Conservation (phyloP, 164 flowering plant species). For the Stephania japonica region DNA sequence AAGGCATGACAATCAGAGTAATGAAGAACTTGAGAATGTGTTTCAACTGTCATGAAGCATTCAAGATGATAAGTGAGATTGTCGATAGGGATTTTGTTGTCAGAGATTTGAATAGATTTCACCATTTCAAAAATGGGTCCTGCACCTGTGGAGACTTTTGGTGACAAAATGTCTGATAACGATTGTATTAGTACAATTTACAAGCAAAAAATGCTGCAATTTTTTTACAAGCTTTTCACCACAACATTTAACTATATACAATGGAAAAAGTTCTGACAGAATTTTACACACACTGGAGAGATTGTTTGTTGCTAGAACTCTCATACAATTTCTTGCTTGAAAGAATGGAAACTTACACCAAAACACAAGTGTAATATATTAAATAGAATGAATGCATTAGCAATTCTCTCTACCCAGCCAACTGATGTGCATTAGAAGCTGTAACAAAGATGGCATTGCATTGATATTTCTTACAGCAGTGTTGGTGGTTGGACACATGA, state of each 20-base stretch:
- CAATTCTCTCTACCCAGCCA: not conserved
- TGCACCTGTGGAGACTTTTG: constrained; percentile 60
- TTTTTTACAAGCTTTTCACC: not conserved
- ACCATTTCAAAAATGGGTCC: constrained; percentile 48
- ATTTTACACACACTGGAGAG: too few species aligned
- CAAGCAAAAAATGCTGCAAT: not conserved
- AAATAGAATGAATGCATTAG: not conserved
- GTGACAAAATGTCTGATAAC: constrained; percentile 23
- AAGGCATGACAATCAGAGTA: constrained; percentile 46
- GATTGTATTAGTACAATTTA: not conserved
- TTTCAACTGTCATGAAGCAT: constrained; percentile 53
- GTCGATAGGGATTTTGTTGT: constrained; percentile 50
- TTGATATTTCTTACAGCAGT: not conserved
- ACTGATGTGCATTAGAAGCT: not conserved
- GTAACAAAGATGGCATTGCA: not conserved
- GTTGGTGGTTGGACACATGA: not conserved
- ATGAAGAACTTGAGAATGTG: constrained; percentile 78
- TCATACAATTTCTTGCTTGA: not conserved
- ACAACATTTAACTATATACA: not conserved
- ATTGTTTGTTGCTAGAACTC: too few species aligned
- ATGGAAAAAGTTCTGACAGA: not conserved
- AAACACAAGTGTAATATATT: not conserved
- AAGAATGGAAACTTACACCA: not conserved
- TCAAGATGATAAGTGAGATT: constrained; percentile 53
- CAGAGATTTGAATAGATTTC: constrained; percentile 70